These are phyloP conservation scores for Silene noctiflora DNA, from an alignment of 179 eudicot species.

Conservation along the genomic window DNA sequence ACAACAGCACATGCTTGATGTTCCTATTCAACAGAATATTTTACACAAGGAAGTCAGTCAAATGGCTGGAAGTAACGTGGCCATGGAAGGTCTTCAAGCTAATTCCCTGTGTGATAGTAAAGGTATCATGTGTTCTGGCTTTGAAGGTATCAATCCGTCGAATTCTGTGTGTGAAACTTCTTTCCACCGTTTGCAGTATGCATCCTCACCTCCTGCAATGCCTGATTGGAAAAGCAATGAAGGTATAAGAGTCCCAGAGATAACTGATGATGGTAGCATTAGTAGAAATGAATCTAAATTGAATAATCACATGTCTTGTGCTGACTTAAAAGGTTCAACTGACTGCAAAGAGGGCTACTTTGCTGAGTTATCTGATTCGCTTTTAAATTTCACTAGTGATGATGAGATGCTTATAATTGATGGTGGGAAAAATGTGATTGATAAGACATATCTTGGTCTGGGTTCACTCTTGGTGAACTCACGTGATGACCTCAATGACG, in stretches of 20 bases:
- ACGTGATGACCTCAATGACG: conserved; percentile 29
- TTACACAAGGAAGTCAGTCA: conserved; percentile 21
- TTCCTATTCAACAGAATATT: conserved; percentile 25
- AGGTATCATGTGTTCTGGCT: conserved; percentile 17
- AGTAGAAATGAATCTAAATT: conserved; percentile 31
- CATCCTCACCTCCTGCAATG: conserved; percentile 43
- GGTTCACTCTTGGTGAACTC: conserved; percentile 49
- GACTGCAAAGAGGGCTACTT: conserved; percentile 40
- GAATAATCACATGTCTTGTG: conserved; percentile 30
- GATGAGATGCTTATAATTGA: conserved; percentile 45
- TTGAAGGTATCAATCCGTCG: conserved; percentile 28
- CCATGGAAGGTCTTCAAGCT: conserved; percentile 20
- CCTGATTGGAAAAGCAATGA: conserved; percentile 40
- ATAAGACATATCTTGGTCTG: conserved; percentile 38
- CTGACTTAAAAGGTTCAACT: conserved; percentile 28
- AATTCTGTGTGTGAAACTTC: conserved; percentile 37
- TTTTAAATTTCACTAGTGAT: conserved; percentile 36
- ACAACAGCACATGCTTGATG: conserved; percentile 26
- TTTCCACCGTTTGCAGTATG: conserved; percentile 40
- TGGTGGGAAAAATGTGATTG: conserved; percentile 32
- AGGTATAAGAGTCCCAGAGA: conserved; percentile 31
- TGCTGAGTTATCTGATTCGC: conserved; percentile 33
- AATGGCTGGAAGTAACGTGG: conserved; percentile 21
- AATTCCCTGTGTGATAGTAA: conserved; percentile 22
- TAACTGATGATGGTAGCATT: conserved; percentile 34